Evolutionary conservation across 2,329 filamentous ascomycete species (phyloP), one percentile per base, ranked within the genome.

Genomic region (Camptophora hylomeconis): DNA sequence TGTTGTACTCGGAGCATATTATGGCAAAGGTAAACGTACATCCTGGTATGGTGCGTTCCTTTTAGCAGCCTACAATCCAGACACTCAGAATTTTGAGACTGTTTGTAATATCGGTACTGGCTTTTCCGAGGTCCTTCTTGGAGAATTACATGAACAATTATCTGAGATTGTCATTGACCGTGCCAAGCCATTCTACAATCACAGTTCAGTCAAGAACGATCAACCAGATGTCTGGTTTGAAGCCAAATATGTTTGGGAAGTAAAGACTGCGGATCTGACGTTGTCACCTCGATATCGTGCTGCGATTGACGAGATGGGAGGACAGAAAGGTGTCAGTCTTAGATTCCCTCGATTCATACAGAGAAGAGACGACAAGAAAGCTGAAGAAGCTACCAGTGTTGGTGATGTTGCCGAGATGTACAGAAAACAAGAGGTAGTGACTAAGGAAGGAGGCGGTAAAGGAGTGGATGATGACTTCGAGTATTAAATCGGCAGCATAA

Each of bases 221-320:
- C 89, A 98, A 53, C 89, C 89, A 2, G 89, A 98, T 52, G 84
- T 98, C 20, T 98, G 89, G 89, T 89, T 98, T 51, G 89, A 98
- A 63, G 82, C 89, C 9, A 74, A 75, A 22, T 77, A 79, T 46
- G 89, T 98, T 2, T 98, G 89, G 89, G 89, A 98, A 57, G 86
- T 98, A 44, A 92, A 87, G 63, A 92, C 87, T 8, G 89, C 89
- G 1, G 89, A 98, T 61, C 56, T 98, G 45, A 95, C 89, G 2
- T 68, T 98, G 13, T 87, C 79, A 43, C 89, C 89, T 15, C 67
- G 86, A 20, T 98, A 98, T 58, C 83, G 86, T 57, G 89, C 89
- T n/a, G 89, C 81, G 1, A 72, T 72, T 25, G 75, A 78, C 43
- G 82, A 92, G 50, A 75, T 86, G 5, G 75, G 76, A 17, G 54